phyloP scores from a whole-genome alignment of 345 rosid genomes.

The Draba incana region DNA sequence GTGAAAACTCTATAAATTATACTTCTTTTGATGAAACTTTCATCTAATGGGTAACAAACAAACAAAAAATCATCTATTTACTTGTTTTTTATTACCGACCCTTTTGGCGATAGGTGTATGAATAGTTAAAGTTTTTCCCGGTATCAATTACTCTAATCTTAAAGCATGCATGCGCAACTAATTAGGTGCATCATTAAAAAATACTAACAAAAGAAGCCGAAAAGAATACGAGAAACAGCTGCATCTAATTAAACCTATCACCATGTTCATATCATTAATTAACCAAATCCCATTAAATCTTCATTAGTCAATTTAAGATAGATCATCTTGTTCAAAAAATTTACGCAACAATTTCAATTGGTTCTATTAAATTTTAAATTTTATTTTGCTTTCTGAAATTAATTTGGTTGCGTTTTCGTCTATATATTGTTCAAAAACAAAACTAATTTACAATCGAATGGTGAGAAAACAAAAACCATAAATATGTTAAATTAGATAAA shows the following conservation, averaged over 20 bases:
- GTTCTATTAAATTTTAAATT: not conserved
- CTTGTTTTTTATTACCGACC: conserved; percentile 17
- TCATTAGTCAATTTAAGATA: not conserved
- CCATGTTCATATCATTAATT: conserved; percentile 22
- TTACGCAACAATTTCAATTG: conserved; percentile 4
- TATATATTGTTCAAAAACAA: not conserved
- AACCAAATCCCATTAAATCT: conserved; percentile 29
- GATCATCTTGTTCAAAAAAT: conserved; percentile 1
- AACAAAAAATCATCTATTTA: too few relatives aligned
- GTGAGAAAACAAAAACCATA: not conserved
- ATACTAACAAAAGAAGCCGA: not conserved
- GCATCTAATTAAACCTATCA: conserved; percentile 18
- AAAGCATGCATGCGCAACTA: conserved; percentile 40
- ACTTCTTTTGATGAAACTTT: too few relatives aligned
- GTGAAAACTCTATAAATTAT: too few relatives aligned
- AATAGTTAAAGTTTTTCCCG: conserved; percentile 7
- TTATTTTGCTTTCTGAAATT: not conserved
- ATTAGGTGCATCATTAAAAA: conserved; percentile 26
- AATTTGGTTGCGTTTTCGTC: not conserved
- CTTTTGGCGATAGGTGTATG: conserved; percentile 22
- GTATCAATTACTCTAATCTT: conserved; percentile 22
- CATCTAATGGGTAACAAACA: too few relatives aligned
- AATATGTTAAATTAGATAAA: not conserved
- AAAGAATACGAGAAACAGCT: conserved; percentile 8
- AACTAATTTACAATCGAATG: not conserved